Evolutionary conservation across 1,139 yeast genomes (phyloP), one percentile per base, ranked within the genome.

Genomic region (Yamadazyma triangularis): DNA sequence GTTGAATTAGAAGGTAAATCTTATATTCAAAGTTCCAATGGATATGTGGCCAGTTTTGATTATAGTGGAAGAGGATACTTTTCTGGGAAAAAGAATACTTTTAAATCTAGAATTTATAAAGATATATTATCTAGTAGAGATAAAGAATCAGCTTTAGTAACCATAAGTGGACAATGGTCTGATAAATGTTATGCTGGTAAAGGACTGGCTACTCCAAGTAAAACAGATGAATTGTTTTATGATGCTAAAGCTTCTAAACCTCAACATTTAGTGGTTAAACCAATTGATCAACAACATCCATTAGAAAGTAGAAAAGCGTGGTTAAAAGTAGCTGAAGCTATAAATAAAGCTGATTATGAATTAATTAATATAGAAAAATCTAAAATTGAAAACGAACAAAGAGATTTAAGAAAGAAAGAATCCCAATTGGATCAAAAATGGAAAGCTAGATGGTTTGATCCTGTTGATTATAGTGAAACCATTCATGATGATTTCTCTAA

Each of bases 51-150:
- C 13, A 71, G 73, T 15, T 65, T 91, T 42, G 96, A 86, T 48
- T 91, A 76, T 59, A 70, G 85, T 26, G 98, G 98, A 23, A 79
- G 91, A 56, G 98, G 98, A 16, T 91, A 88, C 65, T 86, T 91
- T 52, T 73, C 88, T n/a, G 98, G 98, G 44, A 89, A 88, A 69
- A 89, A 88, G 66, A 89, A 91, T 62, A 64, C 89, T 8, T 88
- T 82, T 65, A 89, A 87, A 62, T 94, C 96, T 23, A 73, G 89
- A 50, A 73, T 89, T 35, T 83, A 58, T 56, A 71, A 74, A 45
- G 74, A 73, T 50, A 58, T 58, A 33, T 59, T 69, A 22, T 70
- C 71, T 13, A 64, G 79, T 23, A 51, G 57, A 15, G 48, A 57
- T 36, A 76, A 82, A 51, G 77, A 73, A 31, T 74, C 77, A 38